Percentiles rank a stretch among this genome's conserved stretches.
These are phyloP conservation scores for Podospora pseudopauciseta DNA, from an alignment of 495 filamentous ascomycete species.

Conservation along the genomic window DNA sequence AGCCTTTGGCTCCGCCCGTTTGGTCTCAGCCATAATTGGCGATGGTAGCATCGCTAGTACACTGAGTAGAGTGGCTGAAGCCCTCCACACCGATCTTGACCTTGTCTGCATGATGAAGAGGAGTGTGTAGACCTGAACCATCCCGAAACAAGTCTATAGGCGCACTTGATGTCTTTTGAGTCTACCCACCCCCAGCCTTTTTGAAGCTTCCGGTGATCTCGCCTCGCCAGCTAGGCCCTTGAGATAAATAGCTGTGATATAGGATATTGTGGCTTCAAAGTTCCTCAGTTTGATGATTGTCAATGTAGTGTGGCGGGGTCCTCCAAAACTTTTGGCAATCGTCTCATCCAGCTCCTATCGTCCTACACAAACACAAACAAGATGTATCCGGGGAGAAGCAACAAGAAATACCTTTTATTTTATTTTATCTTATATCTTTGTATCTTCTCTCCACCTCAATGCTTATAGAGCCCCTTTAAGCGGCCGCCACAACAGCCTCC, in stretches of 20 bases:
- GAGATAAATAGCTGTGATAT: neutral
- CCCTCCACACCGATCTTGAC: neutral
- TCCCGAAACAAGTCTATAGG: neutral
- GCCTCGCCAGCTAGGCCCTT: neutral
- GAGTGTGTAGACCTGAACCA: neutral
- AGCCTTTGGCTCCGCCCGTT: constrained; percentile 14
- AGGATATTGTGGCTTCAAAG: neutral
- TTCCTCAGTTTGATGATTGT: neutral
- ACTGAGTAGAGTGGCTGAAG: neutral
- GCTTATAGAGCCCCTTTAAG: neutral
- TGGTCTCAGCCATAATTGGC: neutral
- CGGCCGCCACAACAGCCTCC: neutral
- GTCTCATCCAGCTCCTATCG: neutral
- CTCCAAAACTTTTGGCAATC: neutral
- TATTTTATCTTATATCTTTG: neutral
- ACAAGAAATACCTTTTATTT: neutral
- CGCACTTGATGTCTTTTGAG: neutral
- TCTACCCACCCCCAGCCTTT: too few species aligned
- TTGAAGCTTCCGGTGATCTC: neutral
- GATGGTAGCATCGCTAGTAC: neutral
- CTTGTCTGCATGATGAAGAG: neutral
- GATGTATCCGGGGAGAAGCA: neutral
- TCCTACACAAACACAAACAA: neutral
- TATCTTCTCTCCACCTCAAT: neutral
- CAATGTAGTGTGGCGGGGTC: neutral